These are phyloP conservation scores for Brettanomyces bruxellensis DNA, from an alignment of 805 yeast genomes.

Conservation along the genomic window DNA sequence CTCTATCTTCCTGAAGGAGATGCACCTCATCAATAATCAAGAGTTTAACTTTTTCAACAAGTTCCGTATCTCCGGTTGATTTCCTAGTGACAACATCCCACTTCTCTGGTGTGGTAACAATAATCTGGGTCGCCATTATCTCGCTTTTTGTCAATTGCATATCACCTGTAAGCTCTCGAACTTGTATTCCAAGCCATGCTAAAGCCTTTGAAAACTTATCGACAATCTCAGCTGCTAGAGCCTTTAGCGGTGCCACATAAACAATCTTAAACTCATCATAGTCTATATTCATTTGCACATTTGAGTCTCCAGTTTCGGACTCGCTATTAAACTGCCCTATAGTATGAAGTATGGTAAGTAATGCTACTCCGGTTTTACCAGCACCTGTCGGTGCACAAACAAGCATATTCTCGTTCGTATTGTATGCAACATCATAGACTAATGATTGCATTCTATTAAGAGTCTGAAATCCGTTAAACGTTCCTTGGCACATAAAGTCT, in stretches of 20 bases:
- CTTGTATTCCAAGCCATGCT: constrained; percentile 78
- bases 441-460: constrained; percentile 85
- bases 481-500: constrained; percentile 73
- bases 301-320: constrained; percentile 30
- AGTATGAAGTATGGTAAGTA: constrained; percentile 69
- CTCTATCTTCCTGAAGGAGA: constrained; percentile 93
- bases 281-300: constrained; percentile 52
- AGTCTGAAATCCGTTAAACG: constrained; percentile 69
- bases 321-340: constrained; percentile 62
- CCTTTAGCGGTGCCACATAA: constrained; percentile 89
- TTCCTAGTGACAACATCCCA: constrained; percentile 98
- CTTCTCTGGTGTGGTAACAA: constrained; percentile 92
- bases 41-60: constrained; percentile 75
- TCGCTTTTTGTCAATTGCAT: constrained; percentile 85
- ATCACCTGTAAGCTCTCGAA: constrained; percentile 88
- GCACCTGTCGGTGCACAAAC: constrained; percentile 99
- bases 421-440: constrained; percentile 86
- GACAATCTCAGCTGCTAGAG: constrained; percentile 93
- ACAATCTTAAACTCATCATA: constrained; percentile 84
- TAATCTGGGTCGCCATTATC: constrained; percentile 72
- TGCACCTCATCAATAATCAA: constrained; percentile 95
- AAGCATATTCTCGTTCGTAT: constrained; percentile 88
- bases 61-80: constrained; percentile 78
- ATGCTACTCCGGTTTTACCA: constrained; percentile 92
- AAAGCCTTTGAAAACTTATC: constrained; percentile 75